These are phyloP conservation scores for Agastache rugosa DNA, from an alignment of 257 asterid species.

Conservation along the genomic window DNA sequence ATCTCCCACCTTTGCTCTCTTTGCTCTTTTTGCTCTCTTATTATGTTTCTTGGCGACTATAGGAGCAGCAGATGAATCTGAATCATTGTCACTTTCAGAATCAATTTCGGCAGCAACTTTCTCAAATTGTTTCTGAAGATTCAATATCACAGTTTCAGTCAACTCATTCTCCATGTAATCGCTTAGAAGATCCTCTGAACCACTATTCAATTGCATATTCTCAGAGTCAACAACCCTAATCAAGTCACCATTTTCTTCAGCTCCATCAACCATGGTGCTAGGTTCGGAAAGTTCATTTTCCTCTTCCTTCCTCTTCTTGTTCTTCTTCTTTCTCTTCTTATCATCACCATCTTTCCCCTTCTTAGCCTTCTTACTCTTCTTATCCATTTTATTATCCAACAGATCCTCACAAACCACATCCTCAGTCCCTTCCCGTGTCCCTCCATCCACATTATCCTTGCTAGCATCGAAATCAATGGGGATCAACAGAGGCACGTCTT, in stretches of 20 bases:
- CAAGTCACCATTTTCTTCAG: slow-evolving; percentile 40
- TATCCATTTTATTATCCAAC: slow-evolving; percentile 32
- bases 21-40: slow-evolving; percentile 50
- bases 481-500: slow-evolving; percentile 68
- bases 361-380: slow-evolving; percentile 63
- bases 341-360: slow-evolving; percentile 49
- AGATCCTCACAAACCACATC: slow-evolving; percentile 35
- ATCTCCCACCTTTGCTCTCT: slow-evolving; percentile 50
- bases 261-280: slow-evolving; percentile 15
- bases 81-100: slow-evolving; percentile 47
- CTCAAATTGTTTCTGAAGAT: slow-evolving; percentile 89
- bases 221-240: slow-evolving; percentile 27
- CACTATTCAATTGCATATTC: slow-evolving; percentile 23
- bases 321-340: slow-evolving; percentile 46
- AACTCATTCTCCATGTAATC: slow-evolving; percentile 45
- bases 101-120: slow-evolving; percentile 75
- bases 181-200: slow-evolving; percentile 33
- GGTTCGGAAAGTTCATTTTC: slow-evolving; percentile 39
- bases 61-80: slow-evolving; percentile 45
- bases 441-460: slow-evolving; percentile 40
- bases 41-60: slow-evolving; percentile 35
- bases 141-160: slow-evolving; percentile 65
- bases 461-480: slow-evolving; percentile 46
- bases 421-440: slow-evolving; percentile 36
- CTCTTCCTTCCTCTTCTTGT: slow-evolving; percentile 45